phyloP scores from a whole-genome alignment of 2,329 filamentous ascomycete species.

The Botrytis byssoidea region DNA sequence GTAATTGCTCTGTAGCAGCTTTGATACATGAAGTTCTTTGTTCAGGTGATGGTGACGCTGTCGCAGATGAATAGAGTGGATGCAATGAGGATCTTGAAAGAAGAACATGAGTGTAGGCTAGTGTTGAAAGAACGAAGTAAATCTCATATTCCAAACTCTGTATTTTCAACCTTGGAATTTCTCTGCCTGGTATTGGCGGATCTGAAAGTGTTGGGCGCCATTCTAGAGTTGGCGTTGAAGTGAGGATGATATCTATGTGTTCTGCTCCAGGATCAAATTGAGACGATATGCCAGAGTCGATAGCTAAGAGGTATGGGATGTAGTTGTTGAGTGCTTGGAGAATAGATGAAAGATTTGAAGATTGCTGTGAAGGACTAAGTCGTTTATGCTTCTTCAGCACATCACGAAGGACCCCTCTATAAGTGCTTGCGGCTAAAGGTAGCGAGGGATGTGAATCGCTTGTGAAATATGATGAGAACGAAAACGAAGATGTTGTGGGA shows the following conservation, averaged over 20 bases:
- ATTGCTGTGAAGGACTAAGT: constrained; percentile 68
- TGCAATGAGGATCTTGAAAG: constrained; percentile 71
- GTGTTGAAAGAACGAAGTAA: constrained; percentile 71
- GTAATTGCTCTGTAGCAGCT: constrained; percentile 71
- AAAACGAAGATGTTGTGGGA: constrained; percentile 84
- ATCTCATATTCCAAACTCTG: constrained; percentile 79
- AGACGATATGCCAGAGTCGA: constrained; percentile 69
- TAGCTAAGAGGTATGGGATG: constrained; percentile 76
- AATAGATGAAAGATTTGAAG: constrained; percentile 67
- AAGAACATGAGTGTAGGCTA: constrained; percentile 72
- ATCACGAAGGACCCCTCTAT: constrained; percentile 79
- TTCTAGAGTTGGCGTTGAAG: constrained; percentile 62
- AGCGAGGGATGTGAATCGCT: constrained; percentile 87
- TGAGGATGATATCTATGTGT: constrained; percentile 65
- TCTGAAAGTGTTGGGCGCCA: constrained; percentile 81
- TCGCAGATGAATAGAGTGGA: constrained; percentile 66
- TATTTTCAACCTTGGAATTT: constrained; percentile 65
- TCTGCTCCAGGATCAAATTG: constrained; percentile 53
- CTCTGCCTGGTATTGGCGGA: constrained; percentile 60
- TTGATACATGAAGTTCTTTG: constrained; percentile 69
- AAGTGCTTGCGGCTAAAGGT: constrained; percentile 76
- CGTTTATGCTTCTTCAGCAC: constrained; percentile 87
- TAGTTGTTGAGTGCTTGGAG: constrained; percentile 71
- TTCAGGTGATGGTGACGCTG: constrained; percentile 59
- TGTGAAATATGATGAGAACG: constrained; percentile 73